These are phyloP conservation scores for Tricholomella constricta DNA, from an alignment of 768 basidiomycete genomes.

Conservation along the genomic window DNA sequence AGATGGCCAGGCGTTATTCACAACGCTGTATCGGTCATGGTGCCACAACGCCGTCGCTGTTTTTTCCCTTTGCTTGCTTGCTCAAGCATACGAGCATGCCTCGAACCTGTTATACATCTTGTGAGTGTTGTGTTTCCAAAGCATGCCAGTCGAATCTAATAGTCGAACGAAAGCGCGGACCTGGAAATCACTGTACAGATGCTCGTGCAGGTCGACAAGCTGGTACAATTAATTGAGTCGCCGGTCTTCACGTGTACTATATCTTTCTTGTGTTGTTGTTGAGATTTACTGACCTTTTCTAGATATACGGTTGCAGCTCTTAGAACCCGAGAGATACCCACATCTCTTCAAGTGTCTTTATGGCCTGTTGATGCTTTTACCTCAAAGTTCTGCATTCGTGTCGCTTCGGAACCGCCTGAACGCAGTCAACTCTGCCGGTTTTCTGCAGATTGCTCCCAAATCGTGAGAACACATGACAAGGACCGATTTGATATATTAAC, in stretches of 20 bases:
- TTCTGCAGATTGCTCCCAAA: conserved; percentile 87
- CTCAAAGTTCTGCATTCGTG: conserved; percentile 95
- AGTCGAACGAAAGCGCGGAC: conserved; percentile 67
- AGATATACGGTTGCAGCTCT: conserved; percentile 89
- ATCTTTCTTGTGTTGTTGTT: neutral
- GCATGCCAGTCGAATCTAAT: neutral
- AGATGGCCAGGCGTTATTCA: conserved; percentile 96
- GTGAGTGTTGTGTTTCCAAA: conserved; percentile 40
- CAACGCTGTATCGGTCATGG: conserved; percentile 94
- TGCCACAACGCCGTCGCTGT: conserved; percentile 98
- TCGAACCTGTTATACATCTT: conserved; percentile 95
- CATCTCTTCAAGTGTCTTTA: conserved; percentile 98
- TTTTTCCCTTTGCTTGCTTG: conserved; percentile 93
- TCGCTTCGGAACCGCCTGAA: conserved; percentile 92
- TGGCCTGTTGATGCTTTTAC: conserved; percentile 93
- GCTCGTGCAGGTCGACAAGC: conserved; percentile 94
- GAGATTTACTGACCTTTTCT: conserved; percentile 1
- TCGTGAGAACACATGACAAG: conserved; percentile 49
- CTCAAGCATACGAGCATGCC: conserved; percentile 98
- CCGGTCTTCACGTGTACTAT: conserved; percentile 94
- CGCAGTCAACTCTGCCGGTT: conserved; percentile 94
- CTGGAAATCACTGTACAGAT: conserved; percentile 95
- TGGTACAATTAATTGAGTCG: conserved; percentile 97
- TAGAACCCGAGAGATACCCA: conserved; percentile 96
- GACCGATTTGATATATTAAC: neutral